These are phyloP conservation scores for Babesia bigemina DNA, from an alignment of 169 alveolate genomes.

Conservation along the genomic window DNA sequence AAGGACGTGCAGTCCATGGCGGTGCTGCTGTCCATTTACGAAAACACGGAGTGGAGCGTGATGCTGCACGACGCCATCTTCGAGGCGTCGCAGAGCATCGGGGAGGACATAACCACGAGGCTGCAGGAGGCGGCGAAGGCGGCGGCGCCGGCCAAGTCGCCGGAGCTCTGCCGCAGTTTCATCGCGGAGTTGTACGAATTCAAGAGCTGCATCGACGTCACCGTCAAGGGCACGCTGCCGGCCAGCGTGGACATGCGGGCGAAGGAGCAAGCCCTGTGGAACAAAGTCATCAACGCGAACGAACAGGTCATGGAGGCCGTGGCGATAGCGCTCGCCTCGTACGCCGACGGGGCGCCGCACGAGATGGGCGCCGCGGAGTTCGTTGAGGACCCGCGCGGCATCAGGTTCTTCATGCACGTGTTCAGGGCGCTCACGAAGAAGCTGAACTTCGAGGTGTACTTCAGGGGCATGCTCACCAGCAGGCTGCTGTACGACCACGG, in stretches of 20 bases:
- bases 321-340: conserved; percentile 10
- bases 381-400: conserved; percentile 3
- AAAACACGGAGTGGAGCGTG: conserved; percentile 18
- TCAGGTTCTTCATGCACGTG: conserved; percentile 39
- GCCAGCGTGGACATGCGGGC: conserved; percentile 9
- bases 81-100: conserved; percentile 36
- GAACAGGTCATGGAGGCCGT: not conserved
- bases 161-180: not conserved
- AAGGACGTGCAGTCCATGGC: conserved; percentile 14
- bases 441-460: conserved; percentile 29
- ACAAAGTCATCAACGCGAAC: conserved; percentile 10
- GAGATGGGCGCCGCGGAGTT: not conserved
- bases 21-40: conserved; percentile 34
- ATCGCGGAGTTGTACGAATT: conserved; percentile 4
- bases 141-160: not conserved
- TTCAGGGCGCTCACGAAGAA: conserved; percentile 41
- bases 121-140: not conserved
- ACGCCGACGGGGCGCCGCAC: conserved; percentile 18
- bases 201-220: conserved; percentile 2
- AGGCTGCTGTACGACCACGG: conserved; percentile 47
- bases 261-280: conserved; percentile 24
- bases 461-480: conserved; percentile 9
- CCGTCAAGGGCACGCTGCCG: conserved; percentile 10
- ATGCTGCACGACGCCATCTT: conserved; percentile 35
- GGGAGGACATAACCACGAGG: not conserved